These are phyloP conservation scores for Lanmaoa pseudosensibilis DNA, from an alignment of 768 basidiomycete genomes.

Conservation along the genomic window DNA sequence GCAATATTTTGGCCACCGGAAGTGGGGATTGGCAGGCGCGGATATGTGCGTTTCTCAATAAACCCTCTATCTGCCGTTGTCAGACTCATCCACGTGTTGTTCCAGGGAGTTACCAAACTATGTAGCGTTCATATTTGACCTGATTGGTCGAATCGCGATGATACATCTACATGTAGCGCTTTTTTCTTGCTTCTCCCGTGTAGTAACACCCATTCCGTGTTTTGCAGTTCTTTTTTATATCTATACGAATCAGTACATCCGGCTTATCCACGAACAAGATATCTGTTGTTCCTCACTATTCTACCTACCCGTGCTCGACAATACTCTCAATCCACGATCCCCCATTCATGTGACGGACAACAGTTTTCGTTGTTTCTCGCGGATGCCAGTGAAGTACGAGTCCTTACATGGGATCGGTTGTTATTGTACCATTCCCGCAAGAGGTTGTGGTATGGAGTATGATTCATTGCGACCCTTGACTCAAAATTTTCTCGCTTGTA, in stretches of 20 bases:
- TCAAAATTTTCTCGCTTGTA: background rate
- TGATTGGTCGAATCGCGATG: slow-evolving; percentile 8
- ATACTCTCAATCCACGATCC: slow-evolving; percentile 2
- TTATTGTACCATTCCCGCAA: background rate
- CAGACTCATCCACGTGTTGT: slow-evolving; percentile 5
- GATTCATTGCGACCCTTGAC: background rate
- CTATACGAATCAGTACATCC: slow-evolving; percentile 19
- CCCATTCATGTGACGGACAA: background rate
- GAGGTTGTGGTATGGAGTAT: background rate
- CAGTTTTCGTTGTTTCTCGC: background rate
- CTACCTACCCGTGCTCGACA: slow-evolving; percentile 4
- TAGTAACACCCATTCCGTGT: slow-evolving; percentile 20
- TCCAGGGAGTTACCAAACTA: slow-evolving; percentile 33
- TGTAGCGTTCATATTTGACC: slow-evolving; percentile 17
- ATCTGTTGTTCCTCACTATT: slow-evolving; percentile 4
- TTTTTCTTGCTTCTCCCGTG: slow-evolving; percentile 29
- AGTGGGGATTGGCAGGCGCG: slow-evolving; percentile 71
- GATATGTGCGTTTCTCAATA: slow-evolving; percentile 50
- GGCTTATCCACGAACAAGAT: slow-evolving; percentile 5
- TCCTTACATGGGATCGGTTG: background rate
- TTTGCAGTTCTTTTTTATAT: slow-evolving; percentile 19
- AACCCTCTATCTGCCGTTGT: background rate
- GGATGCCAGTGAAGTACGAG: background rate
- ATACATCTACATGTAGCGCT: slow-evolving; percentile 27
- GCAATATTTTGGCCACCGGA: slow-evolving; percentile 64